These are phyloP conservation scores for Parsonsia alboflavescens DNA, from an alignment of 257 asterid species.

Conservation along the genomic window DNA sequence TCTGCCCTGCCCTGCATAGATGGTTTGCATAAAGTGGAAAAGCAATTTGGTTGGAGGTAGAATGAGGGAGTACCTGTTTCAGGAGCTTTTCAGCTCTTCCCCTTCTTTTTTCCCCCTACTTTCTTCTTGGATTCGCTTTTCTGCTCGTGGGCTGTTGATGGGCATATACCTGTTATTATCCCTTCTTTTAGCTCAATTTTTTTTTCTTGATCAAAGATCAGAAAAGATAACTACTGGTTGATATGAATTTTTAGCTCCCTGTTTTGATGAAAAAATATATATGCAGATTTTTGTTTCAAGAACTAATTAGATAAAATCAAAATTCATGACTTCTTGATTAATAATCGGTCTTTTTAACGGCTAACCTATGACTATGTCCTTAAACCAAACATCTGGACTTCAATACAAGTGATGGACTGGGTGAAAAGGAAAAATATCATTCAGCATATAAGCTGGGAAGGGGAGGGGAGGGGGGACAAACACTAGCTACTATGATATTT, in stretches of 20 bases:
- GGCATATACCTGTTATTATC: conserved; percentile 2
- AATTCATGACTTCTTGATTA: no score
- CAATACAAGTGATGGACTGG: not conserved
- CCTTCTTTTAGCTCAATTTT: not conserved
- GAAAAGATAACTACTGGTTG: not conserved
- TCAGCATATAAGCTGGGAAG: not conserved
- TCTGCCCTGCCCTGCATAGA: not conserved
- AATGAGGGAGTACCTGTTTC: conserved; percentile 21
- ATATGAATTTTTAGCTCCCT: no score
- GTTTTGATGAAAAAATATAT: not conserved
- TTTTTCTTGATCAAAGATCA: not conserved
- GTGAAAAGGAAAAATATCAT: not conserved
- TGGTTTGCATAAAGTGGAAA: conserved; percentile 26
- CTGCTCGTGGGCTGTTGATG: conserved; percentile 34
- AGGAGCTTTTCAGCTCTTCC: conserved; percentile 19
- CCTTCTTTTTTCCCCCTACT: conserved; percentile 13
- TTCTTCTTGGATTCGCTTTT: conserved; percentile 39
- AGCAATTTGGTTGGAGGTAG: conserved; percentile 31
- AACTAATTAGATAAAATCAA: no score
- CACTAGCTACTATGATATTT: not conserved
- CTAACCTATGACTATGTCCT: no score
- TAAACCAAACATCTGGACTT: no score
- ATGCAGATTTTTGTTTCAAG: no score
- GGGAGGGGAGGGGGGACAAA: not conserved
- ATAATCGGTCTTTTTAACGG: no score